phyloP scores from a whole-genome alignment of 192 early-diverging fungal genomes.

The Thamnidium elegans region DNA sequence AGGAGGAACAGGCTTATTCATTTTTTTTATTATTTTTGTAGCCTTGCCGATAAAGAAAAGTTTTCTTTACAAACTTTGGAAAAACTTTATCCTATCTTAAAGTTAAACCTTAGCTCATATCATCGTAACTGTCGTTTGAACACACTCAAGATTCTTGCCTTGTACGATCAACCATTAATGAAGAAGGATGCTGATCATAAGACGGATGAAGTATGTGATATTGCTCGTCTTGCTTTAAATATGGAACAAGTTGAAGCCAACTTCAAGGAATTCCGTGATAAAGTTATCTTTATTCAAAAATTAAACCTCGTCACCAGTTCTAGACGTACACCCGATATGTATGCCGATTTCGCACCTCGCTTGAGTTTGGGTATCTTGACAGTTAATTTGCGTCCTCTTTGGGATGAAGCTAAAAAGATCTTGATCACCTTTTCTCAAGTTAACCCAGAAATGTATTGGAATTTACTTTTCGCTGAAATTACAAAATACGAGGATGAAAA shows the following conservation, averaged over 20 bases:
- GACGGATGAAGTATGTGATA: slow-evolving; percentile 39
- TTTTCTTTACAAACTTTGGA: slow-evolving; percentile 36
- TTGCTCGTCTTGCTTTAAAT: slow-evolving; percentile 52
- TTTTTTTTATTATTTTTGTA: background rate
- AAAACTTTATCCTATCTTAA: slow-evolving; percentile 50
- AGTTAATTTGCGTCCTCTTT: slow-evolving; percentile 80
- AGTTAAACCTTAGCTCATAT: slow-evolving; percentile 58
- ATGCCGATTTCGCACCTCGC: slow-evolving; percentile 61
- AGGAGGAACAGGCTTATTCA: background rate
- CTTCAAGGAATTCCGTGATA: slow-evolving; percentile 74
- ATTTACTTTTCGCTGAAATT: slow-evolving; percentile 52
- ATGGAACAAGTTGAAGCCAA: slow-evolving; percentile 65
- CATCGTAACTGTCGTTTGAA: slow-evolving; percentile 56
- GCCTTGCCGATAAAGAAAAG: slow-evolving; percentile 21
- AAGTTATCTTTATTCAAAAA: slow-evolving; percentile 69
- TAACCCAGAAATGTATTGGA: slow-evolving; percentile 62
- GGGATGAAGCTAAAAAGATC: slow-evolving; percentile 69
- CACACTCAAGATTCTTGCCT: slow-evolving; percentile 64
- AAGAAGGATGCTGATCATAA: slow-evolving; percentile 33
- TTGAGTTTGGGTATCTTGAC: slow-evolving; percentile 70
- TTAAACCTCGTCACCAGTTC: slow-evolving; percentile 62
- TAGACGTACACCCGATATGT: slow-evolving; percentile 66
- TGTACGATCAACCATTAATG: slow-evolving; percentile 64
- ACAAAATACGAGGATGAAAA: slow-evolving; percentile 57
- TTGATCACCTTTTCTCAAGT: slow-evolving; percentile 52